Evolutionary conservation across 164 flowering plant genomes (phyloP).

Genomic region (Pachysandra terminalis): DNA sequence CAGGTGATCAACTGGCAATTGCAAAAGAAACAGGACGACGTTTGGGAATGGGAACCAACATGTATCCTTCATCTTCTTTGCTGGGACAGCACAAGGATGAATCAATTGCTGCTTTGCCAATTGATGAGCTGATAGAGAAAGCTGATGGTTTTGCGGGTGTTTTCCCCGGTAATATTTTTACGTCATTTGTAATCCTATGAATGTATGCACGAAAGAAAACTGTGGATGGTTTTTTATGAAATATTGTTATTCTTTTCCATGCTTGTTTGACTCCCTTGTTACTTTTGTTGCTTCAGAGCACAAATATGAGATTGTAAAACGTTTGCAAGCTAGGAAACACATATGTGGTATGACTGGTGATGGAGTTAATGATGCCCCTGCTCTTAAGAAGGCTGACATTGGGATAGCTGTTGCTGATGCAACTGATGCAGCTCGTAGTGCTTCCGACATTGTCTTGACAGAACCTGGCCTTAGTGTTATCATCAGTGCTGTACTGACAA

Average conservation of each 20-base stretch:
- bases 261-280: background rate
- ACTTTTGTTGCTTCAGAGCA: constrained; percentile 50
- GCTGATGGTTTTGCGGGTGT: constrained; percentile 98
- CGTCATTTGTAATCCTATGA: background rate
- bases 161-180: constrained; percentile 57
- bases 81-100: constrained; percentile 80
- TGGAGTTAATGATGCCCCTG: constrained; percentile 97
- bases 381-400: constrained; percentile 88
- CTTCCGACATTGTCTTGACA: constrained; percentile 89
- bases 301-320: constrained; percentile 82
- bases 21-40: constrained; percentile 91
- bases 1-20: constrained; percentile 89
- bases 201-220: background rate
- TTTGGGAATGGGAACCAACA: constrained; percentile 91
- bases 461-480: constrained; percentile 90
- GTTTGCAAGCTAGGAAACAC: constrained; percentile 80
- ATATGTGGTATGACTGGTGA: constrained; percentile 98
- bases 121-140: constrained; percentile 88
- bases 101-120: constrained; percentile 64
- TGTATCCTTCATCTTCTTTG: constrained; percentile 89
- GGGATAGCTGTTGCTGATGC: constrained; percentile 96
- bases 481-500: constrained; percentile 80
- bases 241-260: background rate
- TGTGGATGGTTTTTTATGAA: background rate
- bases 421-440: constrained; percentile 95